Percentiles rank a stretch among this genome's conserved stretches.
Conservation (phyloP, 129 eudicot genomes). For the Chrysanthemum lavandulifolium region DNA sequence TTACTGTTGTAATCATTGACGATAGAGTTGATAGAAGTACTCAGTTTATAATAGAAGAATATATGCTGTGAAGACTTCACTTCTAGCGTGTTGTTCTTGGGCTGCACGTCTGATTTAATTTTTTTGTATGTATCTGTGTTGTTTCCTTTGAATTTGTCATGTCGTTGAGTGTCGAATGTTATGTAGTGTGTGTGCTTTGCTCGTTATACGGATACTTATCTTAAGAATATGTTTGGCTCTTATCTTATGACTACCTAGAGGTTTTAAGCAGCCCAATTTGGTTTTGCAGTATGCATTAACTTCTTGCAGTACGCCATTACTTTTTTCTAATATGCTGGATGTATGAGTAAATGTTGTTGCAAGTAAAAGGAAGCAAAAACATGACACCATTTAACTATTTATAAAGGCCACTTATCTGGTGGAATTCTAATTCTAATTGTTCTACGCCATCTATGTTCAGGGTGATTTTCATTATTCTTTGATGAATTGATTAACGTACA, state of each 20-base stretch:
- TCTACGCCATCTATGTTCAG: neutral
- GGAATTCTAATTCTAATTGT: too few relatives aligned
- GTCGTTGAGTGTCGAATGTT: neutral
- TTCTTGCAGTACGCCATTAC: neutral
- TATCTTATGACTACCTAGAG: neutral
- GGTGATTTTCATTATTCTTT: neutral
- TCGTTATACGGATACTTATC: neutral
- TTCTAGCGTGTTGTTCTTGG: too few relatives aligned
- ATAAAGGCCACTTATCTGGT: too few relatives aligned
- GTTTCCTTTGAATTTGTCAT: neutral
- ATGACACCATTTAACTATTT: too few relatives aligned
- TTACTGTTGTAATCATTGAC: too few relatives aligned
- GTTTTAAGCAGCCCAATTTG: neutral
- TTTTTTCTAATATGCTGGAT: neutral
- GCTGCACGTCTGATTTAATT: too few relatives aligned
- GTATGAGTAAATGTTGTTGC: neutral
- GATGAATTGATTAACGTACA: neutral
- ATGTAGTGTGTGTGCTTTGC: neutral
- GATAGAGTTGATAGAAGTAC: too few relatives aligned
- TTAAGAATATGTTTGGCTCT: neutral
- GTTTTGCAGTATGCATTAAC: neutral
- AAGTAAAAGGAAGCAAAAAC: neutral
- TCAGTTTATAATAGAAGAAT: too few relatives aligned
- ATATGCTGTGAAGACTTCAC: too few relatives aligned
- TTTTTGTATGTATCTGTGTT: too few relatives aligned